phyloP scores from a whole-genome alignment of 225 moss, liverwort and hornwort species.

The Antitrichia curtipendula region DNA sequence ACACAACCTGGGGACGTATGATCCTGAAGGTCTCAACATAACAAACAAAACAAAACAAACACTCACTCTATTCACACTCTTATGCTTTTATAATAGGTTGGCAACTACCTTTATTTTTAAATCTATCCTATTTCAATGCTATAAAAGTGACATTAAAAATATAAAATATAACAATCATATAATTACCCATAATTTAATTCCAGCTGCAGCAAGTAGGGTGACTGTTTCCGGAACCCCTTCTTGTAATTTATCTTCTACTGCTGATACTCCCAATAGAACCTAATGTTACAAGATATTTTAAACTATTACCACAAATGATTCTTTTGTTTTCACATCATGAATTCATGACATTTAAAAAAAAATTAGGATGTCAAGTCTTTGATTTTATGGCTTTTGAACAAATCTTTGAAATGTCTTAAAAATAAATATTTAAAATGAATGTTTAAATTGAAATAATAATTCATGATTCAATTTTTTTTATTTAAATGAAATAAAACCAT shows the following conservation, averaged over 20 bases:
- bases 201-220: constrained; percentile 50
- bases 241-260: constrained; percentile 90
- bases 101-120: background rate
- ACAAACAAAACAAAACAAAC: no score
- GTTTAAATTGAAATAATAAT: no score
- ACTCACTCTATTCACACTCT: background rate
- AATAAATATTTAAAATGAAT: background rate
- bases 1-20: no score
- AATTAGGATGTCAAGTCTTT: background rate
- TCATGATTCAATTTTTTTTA: no score
- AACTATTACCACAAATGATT: no score
- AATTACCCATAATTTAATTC: constrained; percentile 81
- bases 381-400: background rate
- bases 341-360: background rate
- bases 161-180: background rate
- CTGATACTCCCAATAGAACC: constrained; percentile 74
- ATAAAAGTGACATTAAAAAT: background rate
- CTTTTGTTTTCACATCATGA: accelerated
- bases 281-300: background rate
- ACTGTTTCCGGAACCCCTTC: constrained; percentile 89
- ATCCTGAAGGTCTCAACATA: no score
- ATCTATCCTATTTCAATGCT: no score
- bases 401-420: no score
- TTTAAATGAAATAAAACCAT: no score
- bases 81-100: no score